Base-by-base conservation (phyloP, 352 stramenopile species). In the Hyaloperonospora brassicae region DNA sequence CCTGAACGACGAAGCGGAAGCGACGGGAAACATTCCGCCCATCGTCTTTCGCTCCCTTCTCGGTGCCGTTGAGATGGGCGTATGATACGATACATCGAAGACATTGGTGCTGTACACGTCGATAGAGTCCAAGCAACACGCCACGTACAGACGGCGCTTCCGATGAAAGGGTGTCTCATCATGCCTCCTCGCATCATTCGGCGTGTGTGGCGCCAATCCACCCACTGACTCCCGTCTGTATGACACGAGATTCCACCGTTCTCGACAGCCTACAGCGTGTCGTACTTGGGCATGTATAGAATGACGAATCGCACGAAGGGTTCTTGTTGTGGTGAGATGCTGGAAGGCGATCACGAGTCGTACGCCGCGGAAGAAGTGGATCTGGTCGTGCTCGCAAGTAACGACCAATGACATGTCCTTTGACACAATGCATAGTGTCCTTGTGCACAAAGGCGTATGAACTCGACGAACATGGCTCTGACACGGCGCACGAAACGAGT, bases 71-170 rank as follows among this genome's bases (percentile, higher is more conserved):
- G 72, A 22, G 71, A 80, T 47, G 58, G 49, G 0, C 72, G 62
- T 34, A 68, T 73, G 35, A 80, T 85, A 49, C 65, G 72, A 10
- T 85, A 72, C 59, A 79, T 72, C 1, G 72, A 82, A 31, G 74
- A 85, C 53, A 64, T 58, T 8, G 74, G 83, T 50, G 59, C 83
- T 17, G 70, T 62, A 0, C 79, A 73, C 55, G 60, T 63, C 23
- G 52, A 59, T 1, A 38, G 38, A 23, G 22, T 66, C 8, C 31
- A 52, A n/a, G 14, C 17, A 17, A 61, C 50, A 44, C 35, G 55
- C 14, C 13, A 52, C 1, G 39, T 69, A 21, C 30, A 52, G 48
- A 44, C 27, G 46, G 39, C 40, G 23, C 50, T 68, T 61, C 60
- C 48, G 52, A 30, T 21, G 12, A 78, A 77, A 49, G 74, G 74